phyloP scores from a whole-genome alignment of 345 rosid species.

The Syzygium grande region DNA sequence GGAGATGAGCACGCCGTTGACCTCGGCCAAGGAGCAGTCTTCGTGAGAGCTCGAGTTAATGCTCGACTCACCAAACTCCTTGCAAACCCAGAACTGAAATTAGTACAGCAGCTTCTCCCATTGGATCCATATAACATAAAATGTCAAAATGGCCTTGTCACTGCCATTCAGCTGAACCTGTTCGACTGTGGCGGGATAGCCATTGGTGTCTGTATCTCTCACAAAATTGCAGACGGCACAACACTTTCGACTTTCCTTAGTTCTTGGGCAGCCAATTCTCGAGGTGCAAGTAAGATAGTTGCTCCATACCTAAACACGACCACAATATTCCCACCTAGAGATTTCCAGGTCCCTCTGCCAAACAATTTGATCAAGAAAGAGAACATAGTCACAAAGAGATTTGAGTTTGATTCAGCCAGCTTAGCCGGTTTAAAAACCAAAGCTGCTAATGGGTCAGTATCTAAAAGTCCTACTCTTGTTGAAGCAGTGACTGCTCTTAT shows the following conservation, averaged over 20 bases:
- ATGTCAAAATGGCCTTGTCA: background rate
- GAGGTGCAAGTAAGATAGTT: background rate
- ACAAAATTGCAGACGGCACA: constrained; percentile 4
- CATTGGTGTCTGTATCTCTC: constrained; percentile 9
- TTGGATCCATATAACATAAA: constrained; percentile 4
- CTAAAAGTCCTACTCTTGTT: constrained; percentile 3
- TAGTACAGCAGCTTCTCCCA: constrained; percentile 20
- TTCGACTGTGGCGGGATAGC: constrained; percentile 5
- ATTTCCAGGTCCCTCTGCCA: background rate
- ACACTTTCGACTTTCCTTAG: background rate
- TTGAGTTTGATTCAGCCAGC: constrained; percentile 6
- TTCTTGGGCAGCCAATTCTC: constrained; percentile 1
- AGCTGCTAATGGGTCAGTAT: background rate
- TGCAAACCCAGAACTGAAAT: constrained; percentile 5
- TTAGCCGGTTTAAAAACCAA: constrained; percentile 1
- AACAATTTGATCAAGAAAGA: background rate
- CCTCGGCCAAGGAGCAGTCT: constrained; percentile 28
- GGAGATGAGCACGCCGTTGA: constrained; percentile 12
- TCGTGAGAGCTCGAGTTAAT: constrained; percentile 22
- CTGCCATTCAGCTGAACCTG: background rate
- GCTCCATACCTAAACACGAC: background rate
- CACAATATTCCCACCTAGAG: background rate
- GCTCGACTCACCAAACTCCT: constrained; percentile 18
- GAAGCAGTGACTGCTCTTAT: constrained; percentile 21
- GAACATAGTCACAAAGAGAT: constrained; percentile 13